Percentiles rank a stretch among this genome's conserved stretches.
phyloP scores from a whole-genome alignment of 495 filamentous ascomycete genomes.

The Sordaria brevicollis region DNA sequence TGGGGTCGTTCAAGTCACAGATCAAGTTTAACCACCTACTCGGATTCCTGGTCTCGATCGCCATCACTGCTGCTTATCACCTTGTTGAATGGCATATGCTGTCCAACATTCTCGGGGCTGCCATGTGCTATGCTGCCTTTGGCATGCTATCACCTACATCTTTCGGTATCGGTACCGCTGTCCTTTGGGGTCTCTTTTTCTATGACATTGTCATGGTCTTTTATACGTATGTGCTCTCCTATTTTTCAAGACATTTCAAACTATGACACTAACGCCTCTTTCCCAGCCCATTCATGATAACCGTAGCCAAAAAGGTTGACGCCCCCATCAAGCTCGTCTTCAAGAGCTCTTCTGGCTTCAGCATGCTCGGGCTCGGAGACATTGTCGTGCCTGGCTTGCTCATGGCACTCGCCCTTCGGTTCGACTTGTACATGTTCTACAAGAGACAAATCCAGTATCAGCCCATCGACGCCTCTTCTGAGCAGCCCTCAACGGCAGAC shows the following conservation, averaged over 20 bases:
- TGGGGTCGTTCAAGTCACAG: conserved; percentile 22
- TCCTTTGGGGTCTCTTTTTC: conserved; percentile 72
- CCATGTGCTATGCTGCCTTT: conserved; percentile 72
- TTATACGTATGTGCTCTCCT: conserved; percentile 54
- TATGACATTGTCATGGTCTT: conserved; percentile 98
- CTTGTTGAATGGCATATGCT: conserved; percentile 58
- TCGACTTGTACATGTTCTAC: conserved; percentile 82
- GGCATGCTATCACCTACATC: conserved; percentile 85
- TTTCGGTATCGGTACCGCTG: conserved; percentile 68
- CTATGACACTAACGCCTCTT: conserved; percentile 6
- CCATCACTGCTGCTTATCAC: conserved; percentile 57
- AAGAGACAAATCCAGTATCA: conserved; percentile 32
- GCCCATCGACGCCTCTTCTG: conserved; percentile 23
- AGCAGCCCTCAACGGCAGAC: conserved; percentile 23
- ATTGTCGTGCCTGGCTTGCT: conserved; percentile 92
- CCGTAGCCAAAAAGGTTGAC: conserved; percentile 82
- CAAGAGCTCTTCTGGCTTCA: conserved; percentile 53
- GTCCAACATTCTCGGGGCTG: conserved; percentile 80
- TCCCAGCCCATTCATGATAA: conserved; percentile 74
- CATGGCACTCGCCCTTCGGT: conserved; percentile 77
- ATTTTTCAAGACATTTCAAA: background rate
- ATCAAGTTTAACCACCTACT: conserved; percentile 36
- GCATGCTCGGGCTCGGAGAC: conserved; percentile 90
- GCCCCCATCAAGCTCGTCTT: conserved; percentile 91
- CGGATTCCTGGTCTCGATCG: conserved; percentile 49